Conservation (phyloP, 208 protist genomes). For the Acanthamoeba healyi region DNA sequence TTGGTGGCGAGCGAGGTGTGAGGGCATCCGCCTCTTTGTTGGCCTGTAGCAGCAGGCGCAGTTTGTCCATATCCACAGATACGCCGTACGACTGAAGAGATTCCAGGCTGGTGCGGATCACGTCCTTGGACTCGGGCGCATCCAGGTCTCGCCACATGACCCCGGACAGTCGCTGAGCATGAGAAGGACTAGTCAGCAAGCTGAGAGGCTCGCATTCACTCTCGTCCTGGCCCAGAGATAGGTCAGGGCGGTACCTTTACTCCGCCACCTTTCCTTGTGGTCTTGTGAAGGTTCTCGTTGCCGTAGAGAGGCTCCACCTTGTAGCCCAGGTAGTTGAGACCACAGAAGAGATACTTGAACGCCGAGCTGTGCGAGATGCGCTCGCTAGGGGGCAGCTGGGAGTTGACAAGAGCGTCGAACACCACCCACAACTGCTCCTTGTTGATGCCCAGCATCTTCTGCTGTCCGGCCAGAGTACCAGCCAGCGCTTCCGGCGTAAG, state of each 20-base stretch:
- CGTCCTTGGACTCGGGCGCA: slow-evolving; percentile 47
- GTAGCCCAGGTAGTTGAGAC: slow-evolving; percentile 48
- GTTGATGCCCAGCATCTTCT: slow-evolving; percentile 64
- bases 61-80: slow-evolving; percentile 10
- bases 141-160: slow-evolving; percentile 55
- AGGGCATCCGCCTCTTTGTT: slow-evolving; percentile 17
- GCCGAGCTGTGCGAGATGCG: slow-evolving; percentile 57
- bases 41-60: slow-evolving; percentile 17
- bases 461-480: background rate
- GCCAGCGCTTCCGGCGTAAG: slow-evolving; percentile 18
- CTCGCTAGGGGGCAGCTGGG: background rate
- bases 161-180: slow-evolving; percentile 3
- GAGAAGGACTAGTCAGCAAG: background rate
- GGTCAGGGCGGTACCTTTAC: background rate
- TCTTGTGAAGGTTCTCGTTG: slow-evolving; percentile 47
- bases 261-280: slow-evolving; percentile 19
- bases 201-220: too few relatives aligned
- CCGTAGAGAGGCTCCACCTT: slow-evolving; percentile 63
- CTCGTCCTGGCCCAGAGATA: background rate
- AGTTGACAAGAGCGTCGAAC: slow-evolving; percentile 48
- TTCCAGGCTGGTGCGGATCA: background rate
- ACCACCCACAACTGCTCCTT: slow-evolving; percentile 66
- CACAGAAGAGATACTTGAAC: slow-evolving; percentile 67
- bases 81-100: slow-evolving; percentile 45
- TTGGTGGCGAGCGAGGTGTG: background rate